phyloP scores from a whole-genome alignment of 179 eudicot species.

The Actinidia arguta region DNA sequence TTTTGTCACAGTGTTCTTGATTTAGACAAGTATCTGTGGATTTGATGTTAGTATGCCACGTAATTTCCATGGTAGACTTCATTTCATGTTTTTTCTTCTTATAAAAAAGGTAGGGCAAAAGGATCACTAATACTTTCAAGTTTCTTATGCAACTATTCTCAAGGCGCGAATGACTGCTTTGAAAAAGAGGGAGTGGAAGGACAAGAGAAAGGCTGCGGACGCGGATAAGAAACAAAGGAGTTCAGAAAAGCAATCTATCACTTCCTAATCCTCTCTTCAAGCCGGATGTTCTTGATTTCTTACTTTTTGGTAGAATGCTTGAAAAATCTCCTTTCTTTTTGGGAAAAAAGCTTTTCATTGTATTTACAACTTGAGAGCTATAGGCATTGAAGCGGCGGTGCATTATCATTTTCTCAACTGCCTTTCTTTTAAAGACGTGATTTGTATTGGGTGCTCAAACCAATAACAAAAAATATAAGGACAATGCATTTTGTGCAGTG shows the following conservation, averaged over 20 bases:
- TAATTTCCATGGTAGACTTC: too few relatives aligned
- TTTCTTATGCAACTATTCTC: conserved; percentile 87
- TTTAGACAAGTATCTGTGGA: too few relatives aligned
- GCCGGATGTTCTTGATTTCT: background rate
- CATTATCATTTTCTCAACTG: background rate
- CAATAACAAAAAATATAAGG: too few relatives aligned
- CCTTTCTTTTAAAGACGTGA: background rate
- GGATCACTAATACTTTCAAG: conserved; percentile 93
- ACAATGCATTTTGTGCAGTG: too few relatives aligned
- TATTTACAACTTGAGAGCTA: background rate
- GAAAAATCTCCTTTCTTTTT: background rate
- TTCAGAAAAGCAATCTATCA: background rate
- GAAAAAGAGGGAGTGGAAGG: conserved; percentile 95
- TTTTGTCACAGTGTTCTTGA: background rate
- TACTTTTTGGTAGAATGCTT: background rate
- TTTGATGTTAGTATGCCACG: too few relatives aligned
- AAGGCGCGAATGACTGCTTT: conserved; percentile 94
- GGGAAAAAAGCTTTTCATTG: too few relatives aligned
- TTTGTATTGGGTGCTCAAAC: background rate
- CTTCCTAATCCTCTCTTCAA: background rate
- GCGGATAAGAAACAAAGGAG: conserved; percentile 29
- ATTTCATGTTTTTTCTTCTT: background rate
- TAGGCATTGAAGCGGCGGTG: background rate
- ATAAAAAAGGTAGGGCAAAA: conserved; percentile 71
- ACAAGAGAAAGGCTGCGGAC: conserved; percentile 71